These are phyloP conservation scores for Amyloporia xantha DNA, from an alignment of 768 basidiomycete species.

Conservation along the genomic window DNA sequence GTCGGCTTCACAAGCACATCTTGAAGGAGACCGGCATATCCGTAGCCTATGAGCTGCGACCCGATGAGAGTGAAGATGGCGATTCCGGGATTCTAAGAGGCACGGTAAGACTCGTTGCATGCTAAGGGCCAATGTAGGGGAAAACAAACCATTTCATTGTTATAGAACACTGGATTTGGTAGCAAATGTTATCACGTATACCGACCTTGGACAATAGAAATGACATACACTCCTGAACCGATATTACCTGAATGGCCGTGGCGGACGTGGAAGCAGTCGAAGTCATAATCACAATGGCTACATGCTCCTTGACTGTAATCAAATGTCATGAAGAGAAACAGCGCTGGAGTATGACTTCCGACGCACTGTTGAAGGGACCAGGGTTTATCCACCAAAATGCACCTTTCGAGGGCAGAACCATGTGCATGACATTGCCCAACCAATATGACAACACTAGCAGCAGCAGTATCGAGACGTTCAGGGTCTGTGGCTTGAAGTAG, in stretches of 20 bases:
- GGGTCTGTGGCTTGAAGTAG: constrained; percentile 41
- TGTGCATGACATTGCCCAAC: constrained; percentile 38
- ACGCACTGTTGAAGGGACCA: constrained; percentile 34
- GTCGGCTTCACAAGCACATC: constrained; percentile 49
- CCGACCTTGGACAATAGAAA: too few species aligned
- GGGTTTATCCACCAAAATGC: constrained; percentile 30
- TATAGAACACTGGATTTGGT: constrained; percentile 19
- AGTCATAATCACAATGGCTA: constrained; percentile 30
- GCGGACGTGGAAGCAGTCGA: constrained; percentile 27
- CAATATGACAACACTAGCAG: constrained; percentile 47
- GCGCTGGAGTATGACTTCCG: too few species aligned
- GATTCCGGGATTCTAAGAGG: constrained; percentile 12
- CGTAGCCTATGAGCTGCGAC: constrained; percentile 30
- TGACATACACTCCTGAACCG: constrained; percentile 26
- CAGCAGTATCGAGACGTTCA: constrained; percentile 43
- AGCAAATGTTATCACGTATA: too few species aligned
- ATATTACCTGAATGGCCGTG: constrained; percentile 27
- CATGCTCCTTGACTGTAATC: constrained; percentile 31
- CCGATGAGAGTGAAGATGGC: constrained; percentile 31
- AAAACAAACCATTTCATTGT: constrained; percentile 25
- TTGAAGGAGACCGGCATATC: constrained; percentile 29
- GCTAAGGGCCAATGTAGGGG: neutral
- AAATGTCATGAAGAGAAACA: too few species aligned
- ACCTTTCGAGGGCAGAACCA: constrained; percentile 24
- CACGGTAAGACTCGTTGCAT: neutral